phyloP scores from a whole-genome alignment of 1,139 yeast genomes.

The Spathaspora sp. region DNA sequence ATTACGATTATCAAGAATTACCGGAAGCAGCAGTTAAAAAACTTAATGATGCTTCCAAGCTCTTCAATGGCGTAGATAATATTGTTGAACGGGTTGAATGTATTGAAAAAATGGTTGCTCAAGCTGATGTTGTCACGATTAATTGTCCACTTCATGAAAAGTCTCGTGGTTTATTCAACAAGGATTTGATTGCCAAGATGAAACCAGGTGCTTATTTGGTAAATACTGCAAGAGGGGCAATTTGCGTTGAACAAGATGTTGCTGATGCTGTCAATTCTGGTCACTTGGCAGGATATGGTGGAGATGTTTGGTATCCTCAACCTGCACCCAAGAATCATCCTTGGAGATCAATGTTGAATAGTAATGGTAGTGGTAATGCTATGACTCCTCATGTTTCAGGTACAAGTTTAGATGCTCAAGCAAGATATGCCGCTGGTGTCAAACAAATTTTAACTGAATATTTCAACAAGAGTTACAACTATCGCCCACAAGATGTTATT shows the following conservation, averaged over 20 bases:
- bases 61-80: slow-evolving; percentile 37
- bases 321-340: slow-evolving; percentile 79
- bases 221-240: slow-evolving; percentile 86
- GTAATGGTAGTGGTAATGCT: slow-evolving; percentile 74
- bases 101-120: slow-evolving; percentile 66
- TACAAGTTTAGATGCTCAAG: slow-evolving; percentile 78
- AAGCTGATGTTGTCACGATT: slow-evolving; percentile 74
- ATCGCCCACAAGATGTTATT: slow-evolving; percentile 73
- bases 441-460: slow-evolving; percentile 62
- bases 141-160: slow-evolving; percentile 77
- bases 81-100: slow-evolving; percentile 60
- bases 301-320: slow-evolving; percentile 82
- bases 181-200: slow-evolving; percentile 66
- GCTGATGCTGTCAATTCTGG: slow-evolving; percentile 73
- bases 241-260: slow-evolving; percentile 69
- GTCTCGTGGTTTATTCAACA: slow-evolving; percentile 66
- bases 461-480: slow-evolving; percentile 61
- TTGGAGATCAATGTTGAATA: slow-evolving; percentile 70
- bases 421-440: slow-evolving; percentile 69
- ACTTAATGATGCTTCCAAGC: slow-evolving; percentile 38
- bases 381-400: slow-evolving; percentile 87
- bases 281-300: slow-evolving; percentile 76
- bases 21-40: slow-evolving; percentile 58
- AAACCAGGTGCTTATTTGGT: slow-evolving; percentile 77
- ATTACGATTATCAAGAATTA: slow-evolving; percentile 74